Conservation (phyloP, 208 protist genomes). For the Trypanosoma conorhini region DNA sequence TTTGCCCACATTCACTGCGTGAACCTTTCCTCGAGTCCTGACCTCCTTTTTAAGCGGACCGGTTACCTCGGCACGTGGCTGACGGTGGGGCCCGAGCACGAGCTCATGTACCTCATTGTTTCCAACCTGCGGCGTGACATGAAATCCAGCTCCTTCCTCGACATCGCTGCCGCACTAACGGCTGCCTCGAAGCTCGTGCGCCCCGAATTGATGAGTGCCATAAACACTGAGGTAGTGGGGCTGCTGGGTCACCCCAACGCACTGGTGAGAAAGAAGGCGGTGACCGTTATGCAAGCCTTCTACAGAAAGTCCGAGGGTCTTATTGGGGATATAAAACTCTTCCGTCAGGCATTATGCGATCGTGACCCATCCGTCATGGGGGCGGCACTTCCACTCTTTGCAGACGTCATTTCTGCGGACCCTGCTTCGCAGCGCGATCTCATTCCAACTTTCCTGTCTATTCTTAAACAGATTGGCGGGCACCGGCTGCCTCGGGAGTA, state of each 20-base stretch:
- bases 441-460: constrained; percentile 87
- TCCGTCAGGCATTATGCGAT: constrained; percentile 92
- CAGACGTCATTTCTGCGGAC: constrained; percentile 57
- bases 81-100: constrained; percentile 84
- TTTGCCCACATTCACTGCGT: constrained; percentile 96
- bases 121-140: constrained; percentile 95
- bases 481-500: constrained; percentile 88
- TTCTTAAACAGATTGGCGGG: constrained; percentile 95
- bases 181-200: constrained; percentile 84
- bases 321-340: constrained; percentile 42
- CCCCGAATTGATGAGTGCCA: constrained; percentile 85
- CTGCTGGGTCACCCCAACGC: constrained; percentile 57
- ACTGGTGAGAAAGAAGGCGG: constrained; percentile 94
- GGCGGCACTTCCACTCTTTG: constrained; percentile 84
- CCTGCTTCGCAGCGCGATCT: constrained; percentile 71
- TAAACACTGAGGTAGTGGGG: constrained; percentile 68
- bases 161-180: constrained; percentile 90
- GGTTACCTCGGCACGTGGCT: constrained; percentile 93
- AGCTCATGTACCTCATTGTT: constrained; percentile 95
- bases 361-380: constrained; percentile 96
- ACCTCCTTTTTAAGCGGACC: constrained; percentile 68
- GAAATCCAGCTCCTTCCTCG: constrained; percentile 86
- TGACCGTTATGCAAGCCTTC: constrained; percentile 90
- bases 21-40: constrained; percentile 91
- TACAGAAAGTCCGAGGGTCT: constrained; percentile 41